Evolutionary conservation across 345 rosid species (phyloP).

Genomic region (Gossypium turneri): DNA sequence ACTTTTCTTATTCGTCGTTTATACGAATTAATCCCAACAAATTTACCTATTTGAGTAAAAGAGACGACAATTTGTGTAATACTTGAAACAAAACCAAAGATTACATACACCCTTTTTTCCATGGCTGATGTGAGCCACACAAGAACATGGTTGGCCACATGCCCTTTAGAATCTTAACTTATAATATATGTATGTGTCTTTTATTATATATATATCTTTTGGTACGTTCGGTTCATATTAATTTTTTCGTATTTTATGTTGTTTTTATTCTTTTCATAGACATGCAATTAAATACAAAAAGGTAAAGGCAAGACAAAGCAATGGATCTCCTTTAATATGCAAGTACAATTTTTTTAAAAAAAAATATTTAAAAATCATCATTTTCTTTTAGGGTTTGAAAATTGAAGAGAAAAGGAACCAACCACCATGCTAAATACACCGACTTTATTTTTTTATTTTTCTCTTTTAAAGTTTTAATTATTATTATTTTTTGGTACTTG

Average conservation of each 20-base stretch:
- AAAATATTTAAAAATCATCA: background rate
- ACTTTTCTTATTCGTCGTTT: no score
- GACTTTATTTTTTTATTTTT: background rate
- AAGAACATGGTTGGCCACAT: constrained; percentile 20
- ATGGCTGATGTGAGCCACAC: constrained; percentile 16
- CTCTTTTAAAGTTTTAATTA: background rate
- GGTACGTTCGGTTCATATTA: background rate
- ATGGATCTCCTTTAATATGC: constrained; percentile 6
- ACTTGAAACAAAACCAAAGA: background rate
- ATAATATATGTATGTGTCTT: no score
- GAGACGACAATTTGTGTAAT: background rate
- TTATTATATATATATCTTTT: background rate
- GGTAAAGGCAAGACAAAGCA: background rate
- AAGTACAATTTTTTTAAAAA: constrained; percentile 2
- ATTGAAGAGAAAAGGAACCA: background rate
- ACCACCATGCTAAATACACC: constrained; percentile 5
- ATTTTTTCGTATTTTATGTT: background rate
- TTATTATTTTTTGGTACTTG: background rate
- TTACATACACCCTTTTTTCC: constrained; percentile 1
- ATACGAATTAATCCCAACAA: no score
- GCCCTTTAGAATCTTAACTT: constrained; percentile 7
- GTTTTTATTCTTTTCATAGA: background rate
- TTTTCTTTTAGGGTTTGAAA: background rate
- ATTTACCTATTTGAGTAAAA: background rate
- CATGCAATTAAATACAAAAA: constrained; percentile 22